A percentile compares a stretch with the other conserved stretches of the same genome.
Conservation (phyloP, 2,329 filamentous ascomycete species). For the Cyclaneusma minus region DNA sequence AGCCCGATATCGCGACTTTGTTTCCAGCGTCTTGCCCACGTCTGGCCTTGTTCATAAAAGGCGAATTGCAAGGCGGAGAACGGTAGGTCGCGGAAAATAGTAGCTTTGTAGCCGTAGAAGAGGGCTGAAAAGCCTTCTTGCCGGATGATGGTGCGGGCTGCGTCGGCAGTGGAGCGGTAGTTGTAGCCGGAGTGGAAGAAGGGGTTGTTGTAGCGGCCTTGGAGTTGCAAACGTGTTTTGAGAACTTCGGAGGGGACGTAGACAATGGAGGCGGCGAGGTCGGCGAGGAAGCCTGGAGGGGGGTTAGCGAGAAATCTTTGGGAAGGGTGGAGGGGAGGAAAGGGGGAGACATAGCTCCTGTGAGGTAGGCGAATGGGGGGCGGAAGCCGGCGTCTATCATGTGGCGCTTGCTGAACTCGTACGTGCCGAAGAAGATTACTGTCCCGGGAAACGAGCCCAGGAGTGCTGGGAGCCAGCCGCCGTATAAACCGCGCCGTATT, state of each 20-base stretch:
- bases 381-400: conserved; percentile 76
- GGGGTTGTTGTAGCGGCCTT: conserved; percentile 90
- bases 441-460: conserved; percentile 88
- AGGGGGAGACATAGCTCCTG: conserved; percentile 44
- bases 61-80: conserved; percentile 96
- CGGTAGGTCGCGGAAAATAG: conserved; percentile 81
- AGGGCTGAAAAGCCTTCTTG: conserved; percentile 72
- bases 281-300: conserved; percentile 66
- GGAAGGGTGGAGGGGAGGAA: neutral
- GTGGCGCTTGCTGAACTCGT: conserved; percentile 84
- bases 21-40: conserved; percentile 63
- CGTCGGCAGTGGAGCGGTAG: conserved; percentile 74
- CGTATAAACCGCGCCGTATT: conserved; percentile 70
- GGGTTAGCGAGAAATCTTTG: conserved; percentile 4
- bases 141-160: conserved; percentile 68
- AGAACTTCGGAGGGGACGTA: conserved; percentile 97
- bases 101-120: conserved; percentile 96
- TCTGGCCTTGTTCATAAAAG: conserved; percentile 91
- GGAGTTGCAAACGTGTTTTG: conserved; percentile 90
- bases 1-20: conserved; percentile 74
- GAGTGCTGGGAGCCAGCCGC: conserved; percentile 83
- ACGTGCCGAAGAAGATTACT: conserved; percentile 87
- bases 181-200: conserved; percentile 92
- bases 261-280: conserved; percentile 78
- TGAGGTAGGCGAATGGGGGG: conserved; percentile 71